Evolutionary conservation across 2,329 filamentous ascomycete genomes (phyloP).

Genomic region (Xylariomycetidae sp.): DNA sequence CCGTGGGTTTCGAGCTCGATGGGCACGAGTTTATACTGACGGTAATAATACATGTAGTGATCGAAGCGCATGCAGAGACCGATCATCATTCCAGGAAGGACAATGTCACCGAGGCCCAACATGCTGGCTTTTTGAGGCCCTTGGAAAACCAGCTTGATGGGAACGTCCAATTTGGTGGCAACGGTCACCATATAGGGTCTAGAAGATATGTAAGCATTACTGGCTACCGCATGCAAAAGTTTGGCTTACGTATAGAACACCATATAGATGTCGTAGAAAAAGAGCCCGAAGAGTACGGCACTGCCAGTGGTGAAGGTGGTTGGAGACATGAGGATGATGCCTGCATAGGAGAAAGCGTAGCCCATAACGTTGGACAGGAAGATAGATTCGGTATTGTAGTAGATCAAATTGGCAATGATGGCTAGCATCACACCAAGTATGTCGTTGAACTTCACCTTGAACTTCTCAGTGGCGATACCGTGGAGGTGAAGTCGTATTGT

Average conservation of each 20-base stretch:
- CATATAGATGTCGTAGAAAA: slow-evolving; percentile 94
- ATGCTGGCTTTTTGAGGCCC: slow-evolving; percentile 67
- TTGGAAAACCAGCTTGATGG: slow-evolving; percentile 82
- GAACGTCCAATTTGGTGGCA: slow-evolving; percentile 82
- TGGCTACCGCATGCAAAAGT: neutral
- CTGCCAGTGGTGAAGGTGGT: slow-evolving; percentile 82
- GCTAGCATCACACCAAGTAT: slow-evolving; percentile 53
- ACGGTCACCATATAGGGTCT: slow-evolving; percentile 82
- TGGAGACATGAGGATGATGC: slow-evolving; percentile 79
- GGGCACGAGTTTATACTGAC: slow-evolving; percentile 50
- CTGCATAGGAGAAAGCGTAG: slow-evolving; percentile 79
- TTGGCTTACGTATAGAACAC: slow-evolving; percentile 70
- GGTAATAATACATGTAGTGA: slow-evolving; percentile 75
- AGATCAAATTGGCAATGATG: slow-evolving; percentile 51
- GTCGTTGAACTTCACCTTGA: slow-evolving; percentile 52
- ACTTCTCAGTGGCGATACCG: slow-evolving; percentile 42
- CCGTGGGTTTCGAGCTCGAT: slow-evolving; percentile 30
- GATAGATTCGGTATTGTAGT: slow-evolving; percentile 58
- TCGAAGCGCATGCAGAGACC: slow-evolving; percentile 88
- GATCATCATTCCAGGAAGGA: slow-evolving; percentile 87
- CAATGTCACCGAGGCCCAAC: slow-evolving; percentile 90
- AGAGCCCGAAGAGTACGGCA: slow-evolving; percentile 71
- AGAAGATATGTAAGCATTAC: slow-evolving; percentile 13
- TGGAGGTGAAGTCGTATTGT: slow-evolving; percentile 45
- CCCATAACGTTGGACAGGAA: slow-evolving; percentile 79